phyloP scores from a whole-genome alignment of 2,329 filamentous ascomycete species.

The Chalara sp. region DNA sequence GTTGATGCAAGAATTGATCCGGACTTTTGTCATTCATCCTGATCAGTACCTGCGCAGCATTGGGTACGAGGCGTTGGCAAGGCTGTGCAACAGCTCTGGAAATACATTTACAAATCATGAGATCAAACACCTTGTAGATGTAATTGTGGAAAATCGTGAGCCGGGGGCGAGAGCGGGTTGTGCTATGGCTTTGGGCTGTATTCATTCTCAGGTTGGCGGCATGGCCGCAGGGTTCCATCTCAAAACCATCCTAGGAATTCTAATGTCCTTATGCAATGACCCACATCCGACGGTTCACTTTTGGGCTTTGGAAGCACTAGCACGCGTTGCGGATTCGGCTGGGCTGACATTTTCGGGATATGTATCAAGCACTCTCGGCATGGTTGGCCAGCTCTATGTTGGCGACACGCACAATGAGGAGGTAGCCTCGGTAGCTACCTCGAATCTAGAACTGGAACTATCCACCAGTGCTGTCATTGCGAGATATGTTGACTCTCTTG shows the following conservation, averaged over 20 bases:
- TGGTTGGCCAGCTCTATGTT: slow-evolving; percentile 89
- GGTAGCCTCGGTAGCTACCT: slow-evolving; percentile 70
- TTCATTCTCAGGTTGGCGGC: slow-evolving; percentile 90
- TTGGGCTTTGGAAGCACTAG: slow-evolving; percentile 87
- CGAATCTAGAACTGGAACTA: slow-evolving; percentile 82
- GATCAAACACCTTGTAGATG: slow-evolving; percentile 88
- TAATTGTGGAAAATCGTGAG: slow-evolving; percentile 88
- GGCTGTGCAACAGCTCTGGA: slow-evolving; percentile 70
- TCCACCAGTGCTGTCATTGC: slow-evolving; percentile 78
- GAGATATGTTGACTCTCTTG: slow-evolving; percentile 85
- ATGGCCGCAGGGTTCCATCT: slow-evolving; percentile 96
- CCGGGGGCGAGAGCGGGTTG: slow-evolving; percentile 90
- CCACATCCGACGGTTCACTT: slow-evolving; percentile 93
- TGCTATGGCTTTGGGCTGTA: slow-evolving; percentile 85
- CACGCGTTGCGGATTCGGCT: slow-evolving; percentile 82
- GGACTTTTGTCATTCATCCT: slow-evolving; percentile 69
- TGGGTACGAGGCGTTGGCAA: slow-evolving; percentile 77
- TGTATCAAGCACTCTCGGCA: slow-evolving; percentile 83
- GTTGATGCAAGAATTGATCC: slow-evolving; percentile 67
- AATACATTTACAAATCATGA: slow-evolving; percentile 84
- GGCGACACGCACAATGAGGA: slow-evolving; percentile 88
- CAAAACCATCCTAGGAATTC: slow-evolving; percentile 92
- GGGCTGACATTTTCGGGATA: slow-evolving; percentile 88
- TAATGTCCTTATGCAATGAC: slow-evolving; percentile 97
- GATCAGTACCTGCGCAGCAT: slow-evolving; percentile 83